Evolutionary conservation across 495 filamentous ascomycete species (phyloP).

Genomic region (Penicillium subrubescens): DNA sequence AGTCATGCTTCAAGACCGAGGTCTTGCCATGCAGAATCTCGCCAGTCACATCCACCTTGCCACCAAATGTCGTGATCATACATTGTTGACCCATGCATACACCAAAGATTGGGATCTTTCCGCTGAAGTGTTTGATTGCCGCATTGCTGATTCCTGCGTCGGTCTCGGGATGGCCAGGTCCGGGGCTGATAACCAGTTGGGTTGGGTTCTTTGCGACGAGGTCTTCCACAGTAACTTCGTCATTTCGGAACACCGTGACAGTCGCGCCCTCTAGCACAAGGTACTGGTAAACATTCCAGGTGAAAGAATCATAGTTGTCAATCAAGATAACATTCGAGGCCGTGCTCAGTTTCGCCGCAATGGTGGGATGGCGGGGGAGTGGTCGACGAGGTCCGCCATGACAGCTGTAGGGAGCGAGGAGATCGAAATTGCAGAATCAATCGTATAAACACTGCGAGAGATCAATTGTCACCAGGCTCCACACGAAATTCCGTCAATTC

Average conservation of each 20-base stretch:
- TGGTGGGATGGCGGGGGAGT: slow-evolving; percentile 80
- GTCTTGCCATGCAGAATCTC: slow-evolving; percentile 98
- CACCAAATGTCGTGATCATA: slow-evolving; percentile 89
- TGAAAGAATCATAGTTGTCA: slow-evolving; percentile 99
- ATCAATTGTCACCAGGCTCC: slow-evolving; percentile 17
- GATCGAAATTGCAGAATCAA: not conserved
- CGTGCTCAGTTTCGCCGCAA: slow-evolving; percentile 64
- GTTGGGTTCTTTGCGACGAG: slow-evolving; percentile 82
- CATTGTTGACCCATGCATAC: slow-evolving; percentile 99
- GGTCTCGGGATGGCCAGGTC: slow-evolving; percentile 85
- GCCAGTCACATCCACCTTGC: slow-evolving; percentile 87
- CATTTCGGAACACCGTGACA: slow-evolving; percentile 88
- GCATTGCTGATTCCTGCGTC: slow-evolving; percentile 92
- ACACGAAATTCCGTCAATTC: not conserved
- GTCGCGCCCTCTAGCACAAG: slow-evolving; percentile 89
- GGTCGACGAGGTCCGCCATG: slow-evolving; percentile 67
- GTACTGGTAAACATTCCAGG: slow-evolving; percentile 99
- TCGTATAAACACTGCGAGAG: not conserved
- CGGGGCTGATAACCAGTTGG: slow-evolving; percentile 92
- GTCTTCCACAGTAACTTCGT: slow-evolving; percentile 83
- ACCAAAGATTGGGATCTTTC: slow-evolving; percentile 93
- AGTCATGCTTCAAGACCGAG: slow-evolving; percentile 83
- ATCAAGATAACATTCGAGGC: slow-evolving; percentile 93
- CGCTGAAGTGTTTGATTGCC: slow-evolving; percentile 89
- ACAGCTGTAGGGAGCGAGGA: slow-evolving; percentile 3